Base-by-base conservation (phyloP, 2,329 filamentous ascomycete genomes). In the Xylariomycetidae sp. region DNA sequence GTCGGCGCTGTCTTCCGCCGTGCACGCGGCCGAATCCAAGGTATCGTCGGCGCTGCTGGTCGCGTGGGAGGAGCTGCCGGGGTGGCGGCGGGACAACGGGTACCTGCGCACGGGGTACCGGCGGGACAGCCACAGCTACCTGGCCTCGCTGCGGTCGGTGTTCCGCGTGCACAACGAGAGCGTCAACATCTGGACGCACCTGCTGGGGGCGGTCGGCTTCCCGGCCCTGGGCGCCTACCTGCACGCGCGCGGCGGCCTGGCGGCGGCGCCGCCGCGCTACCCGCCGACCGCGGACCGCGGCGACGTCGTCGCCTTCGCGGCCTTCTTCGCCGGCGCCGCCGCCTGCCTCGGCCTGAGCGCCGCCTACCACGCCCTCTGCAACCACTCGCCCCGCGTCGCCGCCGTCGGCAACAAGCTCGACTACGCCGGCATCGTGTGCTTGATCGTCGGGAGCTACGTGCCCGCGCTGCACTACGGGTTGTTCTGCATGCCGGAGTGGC, bases 361-460 rank as follows among this genome's bases (percentile, higher is more conserved):
- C 5, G 84, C 82, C 3, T 98, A 80, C 56, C 92, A 98, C 57
- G 74, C 85, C 2, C 74, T 95, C 29, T 78, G 72, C 15, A 95
- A 95, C 46, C 92, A 98, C 59, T 92, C 85, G 13, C 75, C 78
- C 23, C 61, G 63, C 2, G 85, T 95, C 10, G 79, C 83, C 2
- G 80, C 76, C 41, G 85, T 87, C 67, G 89, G 89, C 9, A 96
- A 96, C 57, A 86, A 94, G 58, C 65, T 96, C 36, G 92, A 98
- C 57, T 96, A 98, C 57, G 76, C 90, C 5, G 92, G 92, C 6
- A 98, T 98, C 48, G 85, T 96, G 19, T 76, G 81, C 30, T 65
- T 98, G 46, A 96, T 96, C 38, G 85, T 90, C 46, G 92, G 92
- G 6, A 90, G 83, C 56, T 95, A 90, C 54, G 76, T 96, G 28